phyloP scores from a whole-genome alignment of 163 green algal species.

The Smithsoniella earleae region DNA sequence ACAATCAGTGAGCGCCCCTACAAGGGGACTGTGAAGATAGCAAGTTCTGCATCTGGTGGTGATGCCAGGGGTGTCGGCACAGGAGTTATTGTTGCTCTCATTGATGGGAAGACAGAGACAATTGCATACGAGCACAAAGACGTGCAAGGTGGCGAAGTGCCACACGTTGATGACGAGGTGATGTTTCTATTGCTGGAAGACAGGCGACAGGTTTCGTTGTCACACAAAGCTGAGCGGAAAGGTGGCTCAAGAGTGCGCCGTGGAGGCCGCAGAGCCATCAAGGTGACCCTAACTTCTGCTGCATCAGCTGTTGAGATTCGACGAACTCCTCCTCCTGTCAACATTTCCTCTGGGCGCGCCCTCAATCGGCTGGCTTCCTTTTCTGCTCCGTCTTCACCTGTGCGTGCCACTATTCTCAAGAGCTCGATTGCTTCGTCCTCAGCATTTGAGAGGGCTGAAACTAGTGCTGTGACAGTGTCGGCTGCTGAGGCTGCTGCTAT shows the following conservation, averaged over 20 bases:
- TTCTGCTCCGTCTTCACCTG: slow-evolving; percentile 20
- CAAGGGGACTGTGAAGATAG: slow-evolving; percentile 21
- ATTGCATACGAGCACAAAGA: slow-evolving; percentile 25
- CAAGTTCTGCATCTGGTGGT: neutral
- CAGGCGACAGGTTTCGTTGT: slow-evolving; percentile 2
- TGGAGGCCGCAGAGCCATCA: neutral
- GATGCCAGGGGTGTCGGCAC: slow-evolving; percentile 13
- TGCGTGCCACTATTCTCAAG: neutral
- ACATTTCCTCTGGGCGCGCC: neutral
- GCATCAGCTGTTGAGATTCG: neutral
- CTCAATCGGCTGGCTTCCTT: slow-evolving; percentile 1
- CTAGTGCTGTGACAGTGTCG: neutral
- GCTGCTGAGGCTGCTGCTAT: slow-evolving; percentile 11
- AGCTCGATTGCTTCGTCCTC: neutral
- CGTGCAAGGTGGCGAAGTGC: neutral
- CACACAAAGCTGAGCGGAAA: slow-evolving; percentile 19
- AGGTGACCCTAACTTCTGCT: neutral
- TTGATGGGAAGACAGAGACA: slow-evolving; percentile 10
- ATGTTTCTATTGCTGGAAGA: slow-evolving; percentile 26
- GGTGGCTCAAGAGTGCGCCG: neutral
- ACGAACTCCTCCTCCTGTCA: slow-evolving; percentile 3
- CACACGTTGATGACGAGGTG: slow-evolving; percentile 10
- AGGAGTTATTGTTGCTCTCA: slow-evolving; percentile 24
- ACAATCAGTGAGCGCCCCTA: slow-evolving; percentile 18
- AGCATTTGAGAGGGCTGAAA: slow-evolving; percentile 19